Evolutionary conservation across 1,139 yeast species (phyloP).

Genomic region (Petasospora rhodanensis): DNA sequence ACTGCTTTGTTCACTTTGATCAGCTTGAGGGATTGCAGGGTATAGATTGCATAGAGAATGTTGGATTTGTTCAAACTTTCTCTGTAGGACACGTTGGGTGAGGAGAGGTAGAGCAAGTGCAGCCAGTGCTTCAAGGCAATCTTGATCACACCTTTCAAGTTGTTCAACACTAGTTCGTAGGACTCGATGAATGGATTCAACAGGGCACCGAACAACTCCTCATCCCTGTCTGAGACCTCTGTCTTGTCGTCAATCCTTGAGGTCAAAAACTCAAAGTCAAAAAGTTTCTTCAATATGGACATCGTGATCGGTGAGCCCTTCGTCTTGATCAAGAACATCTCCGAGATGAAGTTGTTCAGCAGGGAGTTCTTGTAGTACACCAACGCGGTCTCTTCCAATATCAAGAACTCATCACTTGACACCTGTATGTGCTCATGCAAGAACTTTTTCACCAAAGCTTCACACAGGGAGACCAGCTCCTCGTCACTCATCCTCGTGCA

Average conservation of each 20-base stretch:
- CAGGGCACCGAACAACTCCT: constrained; percentile 10
- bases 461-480: constrained; percentile 2
- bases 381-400: constrained; percentile 17
- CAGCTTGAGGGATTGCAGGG: constrained; percentile 15
- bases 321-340: constrained; percentile 14
- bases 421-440: constrained; percentile 9
- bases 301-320: constrained; percentile 5
- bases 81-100: constrained; percentile 14
- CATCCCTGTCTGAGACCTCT: constrained; percentile 1
- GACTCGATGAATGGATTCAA: constrained; percentile 22
- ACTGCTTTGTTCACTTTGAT: constrained; percentile 12
- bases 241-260: constrained; percentile 9
- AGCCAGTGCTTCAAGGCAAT: constrained; percentile 19
- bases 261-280: constrained; percentile 19
- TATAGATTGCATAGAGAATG: constrained; percentile 18
- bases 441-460: constrained; percentile 11
- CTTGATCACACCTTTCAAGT: constrained; percentile 14
- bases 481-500: constrained; percentile 4
- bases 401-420: constrained; percentile 3
- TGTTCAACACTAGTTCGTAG: constrained; percentile 17
- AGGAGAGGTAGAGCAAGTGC: constrained; percentile 17
- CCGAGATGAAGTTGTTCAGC: constrained; percentile 17
- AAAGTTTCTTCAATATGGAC: constrained; percentile 12
- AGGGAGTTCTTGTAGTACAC: constrained; percentile 21
- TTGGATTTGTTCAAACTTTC: constrained; percentile 22